Percentiles rank a stretch among this genome's conserved stretches.
phyloP scores from a whole-genome alignment of 495 filamentous ascomycete species.

The Tuber magnatum region DNA sequence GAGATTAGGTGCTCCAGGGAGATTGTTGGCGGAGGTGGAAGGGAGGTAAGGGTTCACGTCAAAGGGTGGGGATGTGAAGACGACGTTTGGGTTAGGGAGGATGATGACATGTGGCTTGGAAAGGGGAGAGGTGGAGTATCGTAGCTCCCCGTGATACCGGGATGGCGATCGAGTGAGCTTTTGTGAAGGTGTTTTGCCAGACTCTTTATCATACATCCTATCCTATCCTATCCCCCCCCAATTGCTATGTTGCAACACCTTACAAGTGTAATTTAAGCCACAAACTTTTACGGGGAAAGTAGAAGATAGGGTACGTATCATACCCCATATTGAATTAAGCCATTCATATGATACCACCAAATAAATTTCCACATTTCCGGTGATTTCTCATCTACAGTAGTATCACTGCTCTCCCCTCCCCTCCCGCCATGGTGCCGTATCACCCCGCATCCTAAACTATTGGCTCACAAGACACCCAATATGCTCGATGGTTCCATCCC shows the following conservation, averaged over 20 bases:
- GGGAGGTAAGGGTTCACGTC: slow-evolving; percentile 25
- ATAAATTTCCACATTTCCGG: neutral
- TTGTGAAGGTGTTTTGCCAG: neutral
- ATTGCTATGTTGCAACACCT: neutral
- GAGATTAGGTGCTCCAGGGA: slow-evolving; percentile 2
- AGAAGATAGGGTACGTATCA: neutral
- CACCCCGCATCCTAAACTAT: neutral
- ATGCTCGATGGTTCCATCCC: neutral
- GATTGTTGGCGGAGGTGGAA: neutral
- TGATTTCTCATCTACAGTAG: neutral
- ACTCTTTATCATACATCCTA: neutral
- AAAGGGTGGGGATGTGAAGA: slow-evolving; percentile 34
- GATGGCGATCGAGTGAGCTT: neutral
- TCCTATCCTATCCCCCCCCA: too few relatives aligned
- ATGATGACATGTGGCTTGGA: neutral
- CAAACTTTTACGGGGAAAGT: neutral
- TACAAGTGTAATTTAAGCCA: neutral
- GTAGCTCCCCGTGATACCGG: neutral
- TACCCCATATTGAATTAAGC: neutral
- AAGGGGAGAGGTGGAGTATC: neutral
- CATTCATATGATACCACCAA: neutral
- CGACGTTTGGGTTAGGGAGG: slow-evolving; percentile 30
- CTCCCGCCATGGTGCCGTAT: neutral
- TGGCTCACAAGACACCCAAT: neutral
- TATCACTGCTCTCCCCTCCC: neutral